Base-by-base conservation (phyloP, 2,329 filamentous ascomycete species). In the Colletotrichum tanaceti region DNA sequence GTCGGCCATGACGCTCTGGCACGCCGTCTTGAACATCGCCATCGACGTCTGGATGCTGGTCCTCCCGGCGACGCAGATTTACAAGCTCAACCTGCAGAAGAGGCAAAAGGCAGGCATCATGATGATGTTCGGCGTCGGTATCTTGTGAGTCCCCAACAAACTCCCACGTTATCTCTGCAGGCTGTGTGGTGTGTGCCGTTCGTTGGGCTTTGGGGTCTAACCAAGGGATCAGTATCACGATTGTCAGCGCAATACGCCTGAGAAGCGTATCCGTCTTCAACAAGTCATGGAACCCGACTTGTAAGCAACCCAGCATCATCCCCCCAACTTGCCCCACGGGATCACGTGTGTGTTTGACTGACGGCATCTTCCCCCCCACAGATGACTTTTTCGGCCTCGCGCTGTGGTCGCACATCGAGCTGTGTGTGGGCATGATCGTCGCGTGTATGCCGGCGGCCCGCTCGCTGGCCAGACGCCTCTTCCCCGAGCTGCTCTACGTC, bases 281-380 rank as follows among this genome's bases (percentile, higher is more conserved):
- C 22, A 58, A 61, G 20, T 68, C 66, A 3, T 68, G 66, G 66
- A 68, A 68, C 44, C 66, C 66, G 1, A 68, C 66, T 0, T 68
- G 66, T 68, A 52, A 20, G 73, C 66, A 22, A n/a, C n/a, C n/a
- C n/a, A n/a, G n/a, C n/a, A n/a, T n/a, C n/a, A n/a, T n/a, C n/a
- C n/a, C n/a, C 53, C 82, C 84, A 74, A 49, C 28, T 28, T 80
- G 73, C 79, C 0, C 74, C 74, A n/a, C n/a, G 11, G 74, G 84
- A 32, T 84, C 28, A 35, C 4, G 28, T 9, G 6, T 1, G n/a
- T n/a, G n/a, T n/a, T 69, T 73, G 28, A 81, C 80, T 72, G 81
- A 82, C 65, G 78, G 81, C 22, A 80, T 2, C 4, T 1, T 3
- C 0, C 5, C 13, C n/a, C n/a, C n/a, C n/a, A n/a, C n/a, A 68